These are phyloP conservation scores for Trametes hirsuta DNA, from an alignment of 1,284 basidiomycete species.

Conservation along the genomic window DNA sequence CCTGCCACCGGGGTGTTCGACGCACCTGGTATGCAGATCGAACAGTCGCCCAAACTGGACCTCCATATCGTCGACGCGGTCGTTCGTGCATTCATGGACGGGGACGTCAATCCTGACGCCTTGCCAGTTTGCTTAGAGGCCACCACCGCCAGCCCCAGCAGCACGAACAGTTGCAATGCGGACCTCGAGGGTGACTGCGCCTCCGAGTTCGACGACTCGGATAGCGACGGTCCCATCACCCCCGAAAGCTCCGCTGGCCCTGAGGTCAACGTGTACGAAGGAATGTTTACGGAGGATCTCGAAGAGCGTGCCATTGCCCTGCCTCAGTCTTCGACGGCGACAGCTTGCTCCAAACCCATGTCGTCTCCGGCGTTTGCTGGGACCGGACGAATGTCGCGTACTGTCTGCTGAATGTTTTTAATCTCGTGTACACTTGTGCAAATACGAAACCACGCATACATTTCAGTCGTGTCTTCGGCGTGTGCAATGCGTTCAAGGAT, in stretches of 20 bases:
- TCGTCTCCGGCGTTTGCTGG: neutral
- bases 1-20: neutral
- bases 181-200: too few relatives aligned
- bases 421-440: too few relatives aligned
- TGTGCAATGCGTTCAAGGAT: neutral
- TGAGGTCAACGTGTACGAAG: conserved; percentile 12
- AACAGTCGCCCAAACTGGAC: conserved; percentile 2
- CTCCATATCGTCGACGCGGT: neutral
- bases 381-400: neutral
- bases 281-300: conserved; percentile 2
- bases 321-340: neutral
- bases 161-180: too few relatives aligned
- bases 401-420: neutral
- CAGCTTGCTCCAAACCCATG: neutral
- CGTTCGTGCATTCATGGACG: conserved; percentile 3
- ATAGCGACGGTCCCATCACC: conserved; percentile 3
- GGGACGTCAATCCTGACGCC: neutral
- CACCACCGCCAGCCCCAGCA: neutral
- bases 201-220: neutral
- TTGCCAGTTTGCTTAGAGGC: neutral
- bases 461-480: neutral
- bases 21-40: neutral
- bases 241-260: neutral
- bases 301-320: neutral
- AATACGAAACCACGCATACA: neutral